Percentiles rank a stretch among this genome's conserved stretches.
Evolutionary conservation across 2,329 filamentous ascomycete species (phyloP).

Genomic region (Epichloe uncinata): DNA sequence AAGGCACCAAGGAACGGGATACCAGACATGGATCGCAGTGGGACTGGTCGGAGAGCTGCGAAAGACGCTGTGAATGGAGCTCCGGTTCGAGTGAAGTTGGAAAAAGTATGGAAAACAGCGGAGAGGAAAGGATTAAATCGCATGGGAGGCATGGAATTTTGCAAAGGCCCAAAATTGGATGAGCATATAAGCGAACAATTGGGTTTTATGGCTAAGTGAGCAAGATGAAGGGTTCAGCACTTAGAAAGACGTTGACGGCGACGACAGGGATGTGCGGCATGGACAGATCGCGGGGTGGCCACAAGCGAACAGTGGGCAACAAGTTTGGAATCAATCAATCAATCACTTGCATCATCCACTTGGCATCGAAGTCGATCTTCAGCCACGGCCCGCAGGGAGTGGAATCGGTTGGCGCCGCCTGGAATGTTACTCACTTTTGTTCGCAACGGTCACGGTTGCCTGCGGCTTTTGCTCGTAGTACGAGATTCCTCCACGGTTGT

Average conservation of each 20-base stretch:
- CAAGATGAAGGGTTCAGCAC: neutral
- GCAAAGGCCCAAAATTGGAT: neutral
- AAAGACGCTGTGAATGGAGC: constrained; percentile 9
- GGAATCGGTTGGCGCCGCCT: neutral
- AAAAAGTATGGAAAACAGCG: constrained; percentile 34
- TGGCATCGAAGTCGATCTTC: constrained; percentile 6
- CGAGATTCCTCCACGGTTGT: no score
- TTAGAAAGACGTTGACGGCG: neutral
- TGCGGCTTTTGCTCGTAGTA: neutral
- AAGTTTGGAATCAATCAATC: constrained; percentile 9
- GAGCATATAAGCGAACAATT: neutral
- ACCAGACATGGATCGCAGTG: constrained; percentile 51
- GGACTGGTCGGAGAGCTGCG: constrained; percentile 14
- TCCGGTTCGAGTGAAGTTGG: constrained; percentile 26
- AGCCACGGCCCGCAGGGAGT: neutral
- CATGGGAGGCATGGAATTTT: constrained; percentile 25
- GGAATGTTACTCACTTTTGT: neutral
- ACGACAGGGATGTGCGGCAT: neutral
- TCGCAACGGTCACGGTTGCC: neutral
- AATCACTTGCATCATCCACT: neutral
- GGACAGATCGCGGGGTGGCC: constrained; percentile 6
- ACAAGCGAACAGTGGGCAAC: neutral
- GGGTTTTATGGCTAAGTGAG: neutral
- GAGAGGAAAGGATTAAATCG: constrained; percentile 35
- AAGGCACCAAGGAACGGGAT: constrained; percentile 69